These are phyloP conservation scores for Rhodomyrtus psidioides DNA, from an alignment of 441 rosid species.

Conservation along the genomic window DNA sequence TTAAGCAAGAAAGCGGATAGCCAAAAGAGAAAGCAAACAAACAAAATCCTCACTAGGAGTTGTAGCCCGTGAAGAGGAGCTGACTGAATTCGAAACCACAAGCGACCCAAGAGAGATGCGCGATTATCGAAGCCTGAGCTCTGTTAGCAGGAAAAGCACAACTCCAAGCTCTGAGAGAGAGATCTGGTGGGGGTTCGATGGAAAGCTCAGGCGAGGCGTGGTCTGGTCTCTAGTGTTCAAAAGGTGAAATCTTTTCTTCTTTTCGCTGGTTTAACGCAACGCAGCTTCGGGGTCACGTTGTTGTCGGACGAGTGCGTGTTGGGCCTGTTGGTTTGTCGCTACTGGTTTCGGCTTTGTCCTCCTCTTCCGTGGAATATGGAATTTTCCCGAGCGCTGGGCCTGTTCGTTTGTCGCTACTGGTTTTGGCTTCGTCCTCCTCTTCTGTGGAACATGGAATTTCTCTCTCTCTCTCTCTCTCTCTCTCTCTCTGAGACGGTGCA, in stretches of 20 bases:
- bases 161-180: background rate
- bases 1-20: background rate
- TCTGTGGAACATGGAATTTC: background rate
- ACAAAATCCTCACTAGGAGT: background rate
- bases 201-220: background rate
- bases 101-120: background rate
- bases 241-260: background rate
- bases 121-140: background rate
- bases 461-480: background rate
- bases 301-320: slow-evolving; percentile 47
- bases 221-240: background rate
- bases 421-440: background rate
- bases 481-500: background rate
- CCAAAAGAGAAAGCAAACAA: background rate
- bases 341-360: slow-evolving; percentile 27
- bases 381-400: slow-evolving; percentile 29
- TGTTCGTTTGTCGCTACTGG: background rate
- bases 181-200: background rate
- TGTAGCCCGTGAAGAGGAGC: background rate
- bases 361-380: slow-evolving; percentile 13
- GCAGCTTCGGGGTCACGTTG: slow-evolving; percentile 26
- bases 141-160: background rate
- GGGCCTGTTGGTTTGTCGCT: slow-evolving; percentile 34
- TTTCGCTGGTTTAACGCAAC: background rate
- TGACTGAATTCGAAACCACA: background rate